phyloP scores from a whole-genome alignment of 768 basidiomycete species.

The Imleria badia region DNA sequence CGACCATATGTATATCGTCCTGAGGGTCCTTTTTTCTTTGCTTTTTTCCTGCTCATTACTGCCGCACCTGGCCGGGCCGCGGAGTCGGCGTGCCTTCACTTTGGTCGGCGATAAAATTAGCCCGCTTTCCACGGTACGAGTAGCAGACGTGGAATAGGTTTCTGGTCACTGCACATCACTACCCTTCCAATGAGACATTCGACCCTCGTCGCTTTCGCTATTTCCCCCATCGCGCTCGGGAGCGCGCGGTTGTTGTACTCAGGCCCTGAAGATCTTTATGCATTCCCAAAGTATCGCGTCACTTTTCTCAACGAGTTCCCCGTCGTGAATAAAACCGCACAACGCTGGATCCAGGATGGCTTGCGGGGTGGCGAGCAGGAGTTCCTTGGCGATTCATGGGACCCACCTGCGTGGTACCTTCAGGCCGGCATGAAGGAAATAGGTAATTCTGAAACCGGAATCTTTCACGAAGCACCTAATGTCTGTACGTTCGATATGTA shows the following conservation, averaged over 20 bases:
- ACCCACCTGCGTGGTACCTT: constrained; percentile 38
- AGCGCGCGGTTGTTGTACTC: constrained; percentile 53
- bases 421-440: constrained; percentile 55
- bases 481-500: constrained; percentile 39
- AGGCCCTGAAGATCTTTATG: constrained; percentile 75
- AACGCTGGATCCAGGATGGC: constrained; percentile 71
- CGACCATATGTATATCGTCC: not conserved
- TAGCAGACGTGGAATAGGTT: constrained; percentile 11
- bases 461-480: constrained; percentile 19
- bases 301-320: constrained; percentile 80
- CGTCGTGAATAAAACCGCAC: constrained; percentile 67
- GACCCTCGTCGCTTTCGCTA: constrained; percentile 12
- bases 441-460: constrained; percentile 48
- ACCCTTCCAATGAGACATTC: constrained; percentile 19
- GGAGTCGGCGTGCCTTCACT: constrained; percentile 25
- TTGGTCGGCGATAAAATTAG: constrained; percentile 36
- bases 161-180: not conserved
- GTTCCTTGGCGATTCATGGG: constrained; percentile 69
- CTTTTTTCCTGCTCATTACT: not conserved
- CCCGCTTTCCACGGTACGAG: constrained; percentile 18
- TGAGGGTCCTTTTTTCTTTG: not conserved
- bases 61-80: constrained; percentile 21
- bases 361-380: constrained; percentile 73
- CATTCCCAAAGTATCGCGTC: constrained; percentile 81
- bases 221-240: constrained; percentile 14